phyloP scores from a whole-genome alignment of 2,329 filamentous ascomycete genomes.

The Xylariaceae sp. region DNA sequence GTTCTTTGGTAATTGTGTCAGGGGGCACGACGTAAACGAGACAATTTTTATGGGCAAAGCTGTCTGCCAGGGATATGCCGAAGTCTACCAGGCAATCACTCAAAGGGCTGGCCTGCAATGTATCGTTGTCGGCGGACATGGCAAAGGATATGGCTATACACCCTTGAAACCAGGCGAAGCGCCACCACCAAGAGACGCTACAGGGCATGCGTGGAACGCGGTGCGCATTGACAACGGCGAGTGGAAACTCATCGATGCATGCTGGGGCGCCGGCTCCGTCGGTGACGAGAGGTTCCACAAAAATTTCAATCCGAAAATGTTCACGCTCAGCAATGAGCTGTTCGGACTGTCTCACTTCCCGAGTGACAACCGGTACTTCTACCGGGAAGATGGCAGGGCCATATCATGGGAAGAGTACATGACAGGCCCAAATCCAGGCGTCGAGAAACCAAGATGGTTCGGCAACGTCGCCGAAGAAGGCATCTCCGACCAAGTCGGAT shows the following conservation, averaged over 20 bases:
- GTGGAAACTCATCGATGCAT: constrained; percentile 89
- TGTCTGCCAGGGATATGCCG: constrained; percentile 89
- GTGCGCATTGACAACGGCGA: constrained; percentile 79
- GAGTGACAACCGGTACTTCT: constrained; percentile 62
- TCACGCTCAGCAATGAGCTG: constrained; percentile 64
- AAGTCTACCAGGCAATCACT: constrained; percentile 74
- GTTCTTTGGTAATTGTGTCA: constrained; percentile 70
- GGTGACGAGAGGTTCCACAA: constrained; percentile 58
- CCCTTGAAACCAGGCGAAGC: constrained; percentile 59
- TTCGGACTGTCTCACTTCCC: constrained; percentile 84
- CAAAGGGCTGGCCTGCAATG: constrained; percentile 74
- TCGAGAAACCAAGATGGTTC: constrained; percentile 45
- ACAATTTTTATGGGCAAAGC: constrained; percentile 74
- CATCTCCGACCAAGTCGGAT: constrained; percentile 50
- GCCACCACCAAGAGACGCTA: constrained; percentile 58
- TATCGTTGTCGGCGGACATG: constrained; percentile 70
- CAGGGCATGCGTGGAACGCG: constrained; percentile 87
- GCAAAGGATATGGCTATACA: constrained; percentile 77
- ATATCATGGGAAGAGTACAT: constrained; percentile 81
- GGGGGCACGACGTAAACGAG: constrained; percentile 63
- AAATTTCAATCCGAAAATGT: constrained; percentile 61
- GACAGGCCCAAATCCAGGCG: constrained; percentile 51
- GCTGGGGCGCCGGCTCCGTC: constrained; percentile 84
- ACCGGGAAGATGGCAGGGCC: constrained; percentile 64
- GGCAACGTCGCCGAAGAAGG: constrained; percentile 46